Percentiles rank a stretch among this genome's conserved stretches.
Evolutionary conservation across 768 basidiomycete species (phyloP).

Genomic region (Dentipellis fragilis): DNA sequence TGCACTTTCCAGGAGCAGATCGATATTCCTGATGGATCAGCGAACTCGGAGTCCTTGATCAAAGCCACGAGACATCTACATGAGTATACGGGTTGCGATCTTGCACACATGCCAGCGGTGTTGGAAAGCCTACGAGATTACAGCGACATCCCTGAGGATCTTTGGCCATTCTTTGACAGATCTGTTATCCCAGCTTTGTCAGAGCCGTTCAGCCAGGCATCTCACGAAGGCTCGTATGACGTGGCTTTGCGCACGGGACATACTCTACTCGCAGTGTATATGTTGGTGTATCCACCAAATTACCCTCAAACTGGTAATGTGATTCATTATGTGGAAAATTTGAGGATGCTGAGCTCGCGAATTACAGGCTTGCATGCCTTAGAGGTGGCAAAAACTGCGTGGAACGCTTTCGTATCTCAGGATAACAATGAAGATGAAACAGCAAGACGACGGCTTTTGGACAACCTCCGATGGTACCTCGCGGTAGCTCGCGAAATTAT

Average conservation of each 20-base stretch:
- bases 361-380: slow-evolving; percentile 60
- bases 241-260: slow-evolving; percentile 44
- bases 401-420: slow-evolving; percentile 48
- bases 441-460: neutral
- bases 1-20: slow-evolving; percentile 37
- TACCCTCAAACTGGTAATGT: slow-evolving; percentile 74
- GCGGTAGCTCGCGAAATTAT: neutral
- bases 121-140: slow-evolving; percentile 14
- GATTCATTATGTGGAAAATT: neutral
- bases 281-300: slow-evolving; percentile 60
- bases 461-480: slow-evolving; percentile 1
- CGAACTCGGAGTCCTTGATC: slow-evolving; percentile 19
- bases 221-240: slow-evolving; percentile 53
- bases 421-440: neutral
- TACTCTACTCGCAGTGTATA: slow-evolving; percentile 55
- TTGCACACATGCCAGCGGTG: slow-evolving; percentile 1
- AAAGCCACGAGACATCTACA: slow-evolving; percentile 27
- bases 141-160: slow-evolving; percentile 28
- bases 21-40: slow-evolving; percentile 16
- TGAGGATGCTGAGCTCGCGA: neutral
- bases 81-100: slow-evolving; percentile 8
- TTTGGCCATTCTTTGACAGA: slow-evolving; percentile 43
- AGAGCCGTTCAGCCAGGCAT: slow-evolving; percentile 55
- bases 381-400: slow-evolving; percentile 67
- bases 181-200: slow-evolving; percentile 48